Conservation (phyloP, 2,329 filamentous ascomycete species). For the Pyricularia sp. region DNA sequence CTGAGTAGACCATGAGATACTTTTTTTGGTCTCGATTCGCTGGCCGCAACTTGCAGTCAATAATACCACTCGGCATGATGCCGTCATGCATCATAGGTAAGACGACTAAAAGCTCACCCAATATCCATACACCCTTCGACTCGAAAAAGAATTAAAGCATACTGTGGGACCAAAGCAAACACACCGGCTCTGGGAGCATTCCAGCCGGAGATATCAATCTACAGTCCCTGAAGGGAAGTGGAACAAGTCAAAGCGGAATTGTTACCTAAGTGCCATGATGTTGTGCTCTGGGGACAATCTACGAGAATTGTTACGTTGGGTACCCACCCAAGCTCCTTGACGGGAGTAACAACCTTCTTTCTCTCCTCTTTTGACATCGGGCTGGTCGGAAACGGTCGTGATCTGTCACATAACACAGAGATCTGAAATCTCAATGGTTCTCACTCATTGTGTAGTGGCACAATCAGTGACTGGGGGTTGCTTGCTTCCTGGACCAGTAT, state of each 20-base stretch:
- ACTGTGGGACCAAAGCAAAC: neutral
- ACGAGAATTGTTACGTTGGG: neutral
- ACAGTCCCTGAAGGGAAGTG: neutral
- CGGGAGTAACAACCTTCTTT: slow-evolving; percentile 1
- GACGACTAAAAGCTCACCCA: neutral
- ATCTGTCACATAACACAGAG: slow-evolving; percentile 5
- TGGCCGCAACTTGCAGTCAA: neutral
- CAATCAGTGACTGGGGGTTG: neutral
- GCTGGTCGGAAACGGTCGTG: neutral
- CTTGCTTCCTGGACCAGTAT: neutral
- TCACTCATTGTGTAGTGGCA: neutral
- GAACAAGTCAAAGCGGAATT: neutral
- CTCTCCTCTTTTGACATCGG: neutral
- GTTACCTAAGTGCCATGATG: neutral
- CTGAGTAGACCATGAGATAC: neutral
- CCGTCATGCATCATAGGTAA: neutral
- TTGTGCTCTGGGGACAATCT: neutral
- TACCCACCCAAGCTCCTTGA: neutral
- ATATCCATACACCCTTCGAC: neutral
- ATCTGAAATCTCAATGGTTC: slow-evolving; percentile 1
- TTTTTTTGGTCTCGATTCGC: neutral
- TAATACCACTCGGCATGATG: neutral
- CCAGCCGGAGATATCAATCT: neutral
- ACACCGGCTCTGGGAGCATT: neutral
- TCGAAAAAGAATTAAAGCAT: neutral